Base-by-base conservation (phyloP, 78 protist species). In the Dictyostelium intermedium region DNA sequence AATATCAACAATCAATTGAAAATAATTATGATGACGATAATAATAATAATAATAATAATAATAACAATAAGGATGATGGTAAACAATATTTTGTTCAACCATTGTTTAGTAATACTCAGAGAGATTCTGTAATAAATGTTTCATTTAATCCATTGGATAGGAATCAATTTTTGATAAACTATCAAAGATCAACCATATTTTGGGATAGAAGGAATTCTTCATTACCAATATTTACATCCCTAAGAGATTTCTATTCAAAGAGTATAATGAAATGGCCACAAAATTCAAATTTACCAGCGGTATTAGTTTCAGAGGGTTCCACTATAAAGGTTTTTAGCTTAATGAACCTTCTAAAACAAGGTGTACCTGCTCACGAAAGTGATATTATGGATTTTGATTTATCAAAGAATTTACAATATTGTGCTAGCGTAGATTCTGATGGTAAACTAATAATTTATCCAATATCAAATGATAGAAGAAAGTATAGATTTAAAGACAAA, bases 191-290 rank as follows among this genome's bases (percentile, higher is more conserved):
- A 13, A n/a, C 50, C 35, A 30, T 13, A 1, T n/a, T 89, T 23
- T 80, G 87, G 79, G 94, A 89, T 70, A 37, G 43, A 27, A 27
- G 94, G 37, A 61, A 87, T 25, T 13, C 60, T 5, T 41, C 45
- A 18, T 34, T 53, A 30, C 80, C 92, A 37, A 9, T 63, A 56
- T 20, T 39, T 10, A 63, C 7, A 0, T 4, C 30, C 10, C 4
- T 53, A 30, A 39, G n/a, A 18, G 27, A 27, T n/a, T 78, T 77
- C n/a, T 18, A 5, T 23, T 53, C 73, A 34, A 74, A 27, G 34
- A 5, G 56, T 2, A 13, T 14, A 34, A 25, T 87, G 30, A 39
- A 35, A 41, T 87, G 94, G 94, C 80, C 87, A 27, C 39, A 66
- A 25, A 41, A 23, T 11, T 61, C 94, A 27, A 32, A 20, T 1